Percentiles rank a stretch among this genome's conserved stretches.
phyloP scores from a whole-genome alignment of 2,329 filamentous ascomycete species.

The Amauroascus verrucosus region DNA sequence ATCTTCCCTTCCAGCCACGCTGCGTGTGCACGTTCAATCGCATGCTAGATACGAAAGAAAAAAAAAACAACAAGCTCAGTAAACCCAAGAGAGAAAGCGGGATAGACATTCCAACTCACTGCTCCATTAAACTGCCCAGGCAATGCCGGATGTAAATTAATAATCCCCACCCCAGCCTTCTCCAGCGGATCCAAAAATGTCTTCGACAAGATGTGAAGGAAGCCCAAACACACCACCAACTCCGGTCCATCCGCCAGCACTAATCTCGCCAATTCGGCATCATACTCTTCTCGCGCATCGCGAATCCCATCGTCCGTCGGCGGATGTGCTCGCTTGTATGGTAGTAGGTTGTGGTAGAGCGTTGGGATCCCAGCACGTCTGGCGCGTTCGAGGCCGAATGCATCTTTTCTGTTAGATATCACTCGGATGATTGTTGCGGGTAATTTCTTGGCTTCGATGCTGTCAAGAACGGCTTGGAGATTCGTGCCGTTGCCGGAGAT shows the following conservation, averaged over 20 bases:
- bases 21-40: slow-evolving; percentile 66
- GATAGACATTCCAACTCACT: slow-evolving; percentile 46
- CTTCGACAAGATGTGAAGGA: slow-evolving; percentile 71
- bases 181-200: slow-evolving; percentile 61
- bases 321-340: slow-evolving; percentile 51
- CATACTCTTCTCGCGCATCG: slow-evolving; percentile 56
- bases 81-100: slow-evolving; percentile 17
- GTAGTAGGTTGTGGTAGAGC: slow-evolving; percentile 70
- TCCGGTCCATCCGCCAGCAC: slow-evolving; percentile 58
- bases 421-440: slow-evolving; percentile 50
- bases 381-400: slow-evolving; percentile 55
- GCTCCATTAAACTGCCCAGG: slow-evolving; percentile 44
- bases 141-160: slow-evolving; percentile 72
- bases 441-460: slow-evolving; percentile 40
- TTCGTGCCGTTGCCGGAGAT: slow-evolving; percentile 68
- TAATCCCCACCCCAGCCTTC: slow-evolving; percentile 53
- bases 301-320: slow-evolving; percentile 40
- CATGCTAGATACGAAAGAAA: no score
- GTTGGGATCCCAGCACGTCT: slow-evolving; percentile 54
- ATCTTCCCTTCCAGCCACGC: slow-evolving; percentile 61
- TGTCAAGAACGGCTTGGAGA: slow-evolving; percentile 65
- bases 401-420: slow-evolving; percentile 55
- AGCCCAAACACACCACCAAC: slow-evolving; percentile 71
- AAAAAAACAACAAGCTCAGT: background rate
- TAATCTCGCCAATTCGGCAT: slow-evolving; percentile 60